Evolutionary conservation across 1,284 basidiomycete species (phyloP).

Genomic region (Tranzscheliella williamsii): DNA sequence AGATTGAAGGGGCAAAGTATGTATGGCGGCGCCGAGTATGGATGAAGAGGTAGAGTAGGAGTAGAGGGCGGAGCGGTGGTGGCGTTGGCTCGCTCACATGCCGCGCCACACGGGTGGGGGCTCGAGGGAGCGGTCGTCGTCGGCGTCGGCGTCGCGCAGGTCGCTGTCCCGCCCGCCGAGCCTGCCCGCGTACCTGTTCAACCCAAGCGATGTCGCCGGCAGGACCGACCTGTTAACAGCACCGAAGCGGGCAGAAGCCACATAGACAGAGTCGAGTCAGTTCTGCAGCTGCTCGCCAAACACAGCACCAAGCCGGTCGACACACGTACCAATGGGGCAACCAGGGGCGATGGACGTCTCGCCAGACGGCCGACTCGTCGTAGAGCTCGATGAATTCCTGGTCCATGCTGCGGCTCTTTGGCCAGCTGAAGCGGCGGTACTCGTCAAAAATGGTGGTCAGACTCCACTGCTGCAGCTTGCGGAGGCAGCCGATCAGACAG

Average conservation of each 20-base stretch:
- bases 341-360: constrained; percentile 20
- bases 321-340: constrained; percentile 24
- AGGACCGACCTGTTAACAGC: constrained; percentile 18
- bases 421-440: constrained; percentile 65
- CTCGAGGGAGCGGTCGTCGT: too few species aligned
- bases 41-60: too few species aligned
- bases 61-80: too few species aligned
- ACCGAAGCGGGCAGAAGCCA: too few species aligned
- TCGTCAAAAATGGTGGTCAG: constrained; percentile 67
- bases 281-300: background rate
- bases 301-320: background rate
- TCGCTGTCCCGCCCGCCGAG: too few species aligned
- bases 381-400: constrained; percentile 67
- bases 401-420: constrained; percentile 66
- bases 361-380: constrained; percentile 29
- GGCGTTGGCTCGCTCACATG: too few species aligned
- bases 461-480: constrained; percentile 66
- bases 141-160: too few species aligned
- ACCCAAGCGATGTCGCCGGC: constrained; percentile 8
- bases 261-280: background rate
- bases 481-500: constrained; percentile 66
- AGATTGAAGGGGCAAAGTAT: too few species aligned
- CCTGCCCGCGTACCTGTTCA: too few species aligned
- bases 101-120: too few species aligned
- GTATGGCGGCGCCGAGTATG: too few species aligned